These are phyloP conservation scores for Samsoniella hepiali DNA, from an alignment of 2,329 filamentous ascomycete genomes.

Conservation along the genomic window DNA sequence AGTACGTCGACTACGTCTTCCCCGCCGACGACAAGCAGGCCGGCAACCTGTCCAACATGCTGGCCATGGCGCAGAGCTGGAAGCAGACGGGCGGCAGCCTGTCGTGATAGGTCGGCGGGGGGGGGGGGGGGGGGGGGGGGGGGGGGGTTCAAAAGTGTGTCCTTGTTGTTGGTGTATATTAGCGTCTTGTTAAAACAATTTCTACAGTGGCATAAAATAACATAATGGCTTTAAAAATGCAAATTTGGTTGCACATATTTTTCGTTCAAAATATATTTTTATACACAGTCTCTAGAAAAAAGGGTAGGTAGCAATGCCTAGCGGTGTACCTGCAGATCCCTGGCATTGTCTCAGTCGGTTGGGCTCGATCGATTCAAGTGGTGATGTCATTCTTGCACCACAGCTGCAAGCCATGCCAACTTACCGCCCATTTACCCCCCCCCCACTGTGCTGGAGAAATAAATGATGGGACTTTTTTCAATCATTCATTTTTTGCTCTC, in stretches of 20 bases:
- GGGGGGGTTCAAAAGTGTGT: neutral
- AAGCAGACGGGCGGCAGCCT: slow-evolving; percentile 59
- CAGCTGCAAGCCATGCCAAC: slow-evolving; percentile 14
- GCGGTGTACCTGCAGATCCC: neutral
- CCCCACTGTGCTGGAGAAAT: neutral
- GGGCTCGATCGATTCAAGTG: slow-evolving; percentile 5
- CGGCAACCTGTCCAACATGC: slow-evolving; percentile 75
- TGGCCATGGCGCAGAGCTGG: slow-evolving; percentile 86
- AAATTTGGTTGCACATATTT: neutral
- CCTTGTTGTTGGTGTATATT: neutral
- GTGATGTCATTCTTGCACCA: slow-evolving; percentile 17
- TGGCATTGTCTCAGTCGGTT: neutral
- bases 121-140: neutral
- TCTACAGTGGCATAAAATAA: neutral
- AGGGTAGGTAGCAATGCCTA: neutral
- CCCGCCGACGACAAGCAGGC: slow-evolving; percentile 88
- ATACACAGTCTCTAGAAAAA: neutral
- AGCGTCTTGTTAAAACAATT: neutral
- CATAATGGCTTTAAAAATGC: neutral
- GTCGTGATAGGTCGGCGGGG: neutral
- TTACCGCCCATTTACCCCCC: neutral
- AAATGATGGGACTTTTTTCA: neutral
- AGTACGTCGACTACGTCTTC: slow-evolving; percentile 97
- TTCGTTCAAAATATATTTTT: too few relatives aligned
- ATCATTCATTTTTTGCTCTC: too few relatives aligned